Evolutionary conservation across 202 grass and related monocot species (phyloP).

Genomic region (Cymbopogon flexuosus): DNA sequence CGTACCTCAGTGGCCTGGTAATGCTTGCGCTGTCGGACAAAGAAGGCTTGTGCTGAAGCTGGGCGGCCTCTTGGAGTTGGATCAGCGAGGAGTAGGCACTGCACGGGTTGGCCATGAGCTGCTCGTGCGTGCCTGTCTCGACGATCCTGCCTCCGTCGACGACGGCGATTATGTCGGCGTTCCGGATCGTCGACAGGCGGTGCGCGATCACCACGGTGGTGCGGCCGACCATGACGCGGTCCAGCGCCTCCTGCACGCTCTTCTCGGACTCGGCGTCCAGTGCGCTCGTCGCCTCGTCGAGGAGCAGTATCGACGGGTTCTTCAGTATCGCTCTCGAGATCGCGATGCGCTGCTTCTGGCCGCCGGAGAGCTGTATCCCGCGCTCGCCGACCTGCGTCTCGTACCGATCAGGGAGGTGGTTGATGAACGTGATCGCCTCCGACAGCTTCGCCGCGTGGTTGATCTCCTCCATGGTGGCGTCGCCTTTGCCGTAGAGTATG

Average conservation of each 20-base stretch:
- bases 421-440: conserved; percentile 90
- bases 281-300: conserved; percentile 92
- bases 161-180: conserved; percentile 81
- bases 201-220: conserved; percentile 92
- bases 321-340: conserved; percentile 91
- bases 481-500: conserved; percentile 90
- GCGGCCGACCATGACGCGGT: conserved; percentile 91
- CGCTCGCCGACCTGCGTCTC: conserved; percentile 96
- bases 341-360: conserved; percentile 94
- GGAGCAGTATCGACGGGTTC: conserved; percentile 90
- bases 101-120: conserved; percentile 56
- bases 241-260: conserved; percentile 89
- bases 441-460: conserved; percentile 81
- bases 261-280: conserved; percentile 95
- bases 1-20: conserved; percentile 63
- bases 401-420: conserved; percentile 74
- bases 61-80: conserved; percentile 66
- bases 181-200: conserved; percentile 73
- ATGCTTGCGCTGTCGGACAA: conserved; percentile 58
- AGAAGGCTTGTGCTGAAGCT: conserved; percentile 52
- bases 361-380: conserved; percentile 88
- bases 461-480: conserved; percentile 64
- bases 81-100: conserved; percentile 77
- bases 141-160: conserved; percentile 67
- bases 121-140: conserved; percentile 88